A percentile compares a stretch with the other conserved stretches of the same genome.
phyloP scores from a whole-genome alignment of 257 asterid species.

The Solanum medicagineum region DNA sequence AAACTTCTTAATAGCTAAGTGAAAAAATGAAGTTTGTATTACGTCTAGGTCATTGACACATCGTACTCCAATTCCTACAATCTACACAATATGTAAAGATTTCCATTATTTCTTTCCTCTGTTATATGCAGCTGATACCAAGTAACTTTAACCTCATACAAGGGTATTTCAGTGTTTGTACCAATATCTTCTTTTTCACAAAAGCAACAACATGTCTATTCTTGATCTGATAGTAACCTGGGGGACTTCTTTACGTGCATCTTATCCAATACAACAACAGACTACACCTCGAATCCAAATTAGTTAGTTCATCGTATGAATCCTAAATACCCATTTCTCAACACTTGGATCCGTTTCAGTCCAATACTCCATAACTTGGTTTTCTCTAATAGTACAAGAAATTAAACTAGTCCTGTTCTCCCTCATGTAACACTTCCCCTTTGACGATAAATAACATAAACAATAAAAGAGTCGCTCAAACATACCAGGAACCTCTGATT shows the following conservation, averaged over 20 bases:
- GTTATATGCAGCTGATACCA: background rate
- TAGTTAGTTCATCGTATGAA: background rate
- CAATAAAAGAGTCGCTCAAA: background rate
- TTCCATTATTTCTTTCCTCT: background rate
- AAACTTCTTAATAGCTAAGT: background rate
- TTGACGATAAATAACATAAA: background rate
- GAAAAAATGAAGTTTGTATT: background rate
- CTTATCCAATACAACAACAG: background rate
- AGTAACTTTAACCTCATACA: background rate
- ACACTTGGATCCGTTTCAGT: background rate
- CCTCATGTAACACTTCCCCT: background rate
- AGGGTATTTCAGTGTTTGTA: background rate
- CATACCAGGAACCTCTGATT: slow-evolving; percentile 27
- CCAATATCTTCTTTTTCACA: background rate
- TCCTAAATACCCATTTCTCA: background rate
- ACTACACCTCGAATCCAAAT: background rate
- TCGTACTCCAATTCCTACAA: background rate
- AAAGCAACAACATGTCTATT: background rate
- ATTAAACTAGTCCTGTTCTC: background rate
- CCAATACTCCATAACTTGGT: background rate
- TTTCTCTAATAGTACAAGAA: background rate
- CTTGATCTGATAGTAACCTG: background rate
- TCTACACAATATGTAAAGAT: background rate
- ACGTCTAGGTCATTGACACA: background rate
- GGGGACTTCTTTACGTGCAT: background rate